phyloP scores from a whole-genome alignment of 139 green algal genomes.

The Choricystis sp. region DNA sequence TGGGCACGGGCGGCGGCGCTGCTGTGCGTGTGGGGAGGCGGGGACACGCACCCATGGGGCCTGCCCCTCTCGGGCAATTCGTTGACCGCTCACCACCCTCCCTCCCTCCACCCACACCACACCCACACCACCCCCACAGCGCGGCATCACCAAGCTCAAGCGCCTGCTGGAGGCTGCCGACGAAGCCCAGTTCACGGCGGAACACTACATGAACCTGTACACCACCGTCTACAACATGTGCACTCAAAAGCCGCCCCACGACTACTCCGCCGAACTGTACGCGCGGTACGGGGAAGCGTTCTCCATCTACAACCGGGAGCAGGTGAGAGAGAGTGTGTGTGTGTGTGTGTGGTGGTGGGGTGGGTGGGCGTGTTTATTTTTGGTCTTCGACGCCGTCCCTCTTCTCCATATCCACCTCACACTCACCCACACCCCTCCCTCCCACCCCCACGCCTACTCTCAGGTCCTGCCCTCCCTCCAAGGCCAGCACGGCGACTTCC shows the following conservation, averaged over 20 bases:
- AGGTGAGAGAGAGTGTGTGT: constrained; percentile 36
- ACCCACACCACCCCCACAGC: constrained; percentile 24
- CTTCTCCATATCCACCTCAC: too few relatives aligned
- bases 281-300: constrained; percentile 78
- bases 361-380: too few relatives aligned
- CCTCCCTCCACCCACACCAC: not conserved
- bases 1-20: too few relatives aligned
- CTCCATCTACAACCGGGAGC: constrained; percentile 79
- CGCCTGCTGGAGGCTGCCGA: constrained; percentile 66
- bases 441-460: too few relatives aligned
- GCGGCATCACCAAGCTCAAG: constrained; percentile 90
- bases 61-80: not conserved
- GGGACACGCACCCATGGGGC: too few relatives aligned
- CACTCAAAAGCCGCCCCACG: constrained; percentile 96
- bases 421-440: too few relatives aligned
- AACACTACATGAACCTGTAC: constrained; percentile 95
- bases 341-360: too few relatives aligned
- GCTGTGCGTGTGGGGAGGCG: too few relatives aligned
- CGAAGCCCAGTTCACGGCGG: constrained; percentile 71
- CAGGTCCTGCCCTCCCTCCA: constrained; percentile 69
- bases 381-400: too few relatives aligned
- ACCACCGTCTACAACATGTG: constrained; percentile 99
- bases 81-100: not conserved
- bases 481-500: constrained; percentile 68
- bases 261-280: constrained; percentile 96